These are phyloP conservation scores for Trichophyton verrucosum DNA, from an alignment of 2,329 filamentous ascomycete species.

Conservation along the genomic window DNA sequence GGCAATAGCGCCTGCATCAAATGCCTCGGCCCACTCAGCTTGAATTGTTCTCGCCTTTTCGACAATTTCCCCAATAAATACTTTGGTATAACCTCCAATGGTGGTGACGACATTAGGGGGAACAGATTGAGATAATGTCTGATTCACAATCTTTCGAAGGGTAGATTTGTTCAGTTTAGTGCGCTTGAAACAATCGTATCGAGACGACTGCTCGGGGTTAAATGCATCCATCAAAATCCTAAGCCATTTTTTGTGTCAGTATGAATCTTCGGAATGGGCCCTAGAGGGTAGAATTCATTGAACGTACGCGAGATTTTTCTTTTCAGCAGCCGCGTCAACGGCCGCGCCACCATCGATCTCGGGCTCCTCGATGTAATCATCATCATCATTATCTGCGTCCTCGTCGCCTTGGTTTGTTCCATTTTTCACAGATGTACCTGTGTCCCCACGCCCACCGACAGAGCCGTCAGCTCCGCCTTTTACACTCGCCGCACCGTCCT, in stretches of 20 bases:
- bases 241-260: conserved; percentile 13
- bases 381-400: conserved; percentile 36
- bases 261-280: not conserved
- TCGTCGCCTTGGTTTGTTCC: conserved; percentile 24
- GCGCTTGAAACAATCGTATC: conserved; percentile 40
- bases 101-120: conserved; percentile 52
- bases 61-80: conserved; percentile 54
- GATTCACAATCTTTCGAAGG: conserved; percentile 48
- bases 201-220: conserved; percentile 35
- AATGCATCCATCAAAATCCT: conserved; percentile 38
- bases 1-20: conserved; percentile 41
- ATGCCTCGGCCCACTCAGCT: conserved; percentile 37
- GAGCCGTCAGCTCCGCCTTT: conserved; percentile 11
- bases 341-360: conserved; percentile 38
- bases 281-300: not conserved
- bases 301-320: conserved; percentile 39
- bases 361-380: conserved; percentile 39
- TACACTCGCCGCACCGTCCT: conserved; percentile 20
- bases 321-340: conserved; percentile 39
- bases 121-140: conserved; percentile 55
- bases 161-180: conserved; percentile 40
- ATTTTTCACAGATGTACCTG: conserved; percentile 15
- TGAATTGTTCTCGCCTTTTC: conserved; percentile 54
- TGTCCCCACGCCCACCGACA: conserved; percentile 22
- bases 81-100: conserved; percentile 53